Base-by-base conservation (phyloP, 768 basidiomycete genomes). In the Pleurotus eryngii region DNA sequence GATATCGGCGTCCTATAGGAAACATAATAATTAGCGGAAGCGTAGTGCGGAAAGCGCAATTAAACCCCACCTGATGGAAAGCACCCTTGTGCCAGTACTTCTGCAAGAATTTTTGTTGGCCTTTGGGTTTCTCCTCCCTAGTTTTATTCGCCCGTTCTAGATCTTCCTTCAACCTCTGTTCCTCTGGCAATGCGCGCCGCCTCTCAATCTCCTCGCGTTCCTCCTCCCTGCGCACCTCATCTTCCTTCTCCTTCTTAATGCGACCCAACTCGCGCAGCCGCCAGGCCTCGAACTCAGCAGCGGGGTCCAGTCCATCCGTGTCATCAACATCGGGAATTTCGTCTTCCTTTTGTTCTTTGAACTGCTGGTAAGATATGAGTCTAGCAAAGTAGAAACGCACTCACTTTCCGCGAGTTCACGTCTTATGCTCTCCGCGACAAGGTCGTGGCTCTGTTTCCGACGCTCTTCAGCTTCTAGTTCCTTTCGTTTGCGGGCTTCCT, bases 11-110 rank as follows among this genome's bases (percentile, higher is more conserved):
- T 98, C 96, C 94, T 90, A 67, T 39, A 60, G n/a, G 53, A 35
- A 27, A 51, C 20, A 58, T 56, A 54, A 57, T 15, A 57, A 43
- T 59, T 42, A 47, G 27, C 40, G 15, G 6, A 17, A 22, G 18
- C 11, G 15, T 20, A 3, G 5, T 27, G 37, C n/a, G 20, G 20
- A 20, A 47, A 22, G 7, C 12, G 9, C 57, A 26, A 37, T 59
- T 42, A 9, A 22, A 30, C 66, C 64, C 30, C 58, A 91, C 95
- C 82, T 95, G 92, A 70, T 97, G 94, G 79, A 98, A 99, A 59
- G 96, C 97, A 64, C 97, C 97, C 73, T 96, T 98, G 77, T 99
- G 97, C 86, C 94, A 98, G 70, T 97, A 99, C 73, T 97, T 98
- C 70, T 98, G 95, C 60, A 98, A 71, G 74, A 98, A 98, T 67